Evolutionary conservation across 352 stramenopile genomes (phyloP), one percentile per base, ranked within the genome.

Genomic region (Globisporangium spinosum): DNA sequence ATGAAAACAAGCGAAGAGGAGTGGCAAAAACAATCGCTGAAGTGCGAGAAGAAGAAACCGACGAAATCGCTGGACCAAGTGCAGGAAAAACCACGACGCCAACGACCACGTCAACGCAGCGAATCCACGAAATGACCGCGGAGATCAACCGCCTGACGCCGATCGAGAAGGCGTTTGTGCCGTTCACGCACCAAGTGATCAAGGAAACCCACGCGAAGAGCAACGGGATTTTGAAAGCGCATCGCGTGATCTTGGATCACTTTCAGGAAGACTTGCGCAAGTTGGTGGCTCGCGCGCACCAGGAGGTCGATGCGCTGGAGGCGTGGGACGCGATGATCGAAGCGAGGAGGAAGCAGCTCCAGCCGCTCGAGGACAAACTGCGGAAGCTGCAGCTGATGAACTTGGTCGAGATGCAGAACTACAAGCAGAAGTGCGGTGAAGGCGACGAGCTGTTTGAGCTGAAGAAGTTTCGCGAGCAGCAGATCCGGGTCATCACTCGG

Each of bases 21-120:
- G 56, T 95, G 87, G 83, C 87, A 95, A 56, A 86, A 86, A 47
- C 87, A 93, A 56, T 90, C 87, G 45, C 69, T 95, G 15, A 89
- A 93, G 69, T 82, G 86, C 10, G 87, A 93, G 27, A 86, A 82
- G 62, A 95, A 95, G 74, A 93, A 91, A 55, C 85, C 87, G 9
- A 78, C 78, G 53, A 89, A 85, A 53, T 90, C 78, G 4, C 70
- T 91, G 2, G 70, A 78, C 3, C 71, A 81, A 25, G 71, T 92
- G 27, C 74, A 91, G 68, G 70, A 85, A 23, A 85, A 82, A 70
- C 90, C 29, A 49, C 68, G 7, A 57, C 43, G 1, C 66, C 93
- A 7, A 74, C 79, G 20, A 63, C 70, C 13, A 80, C 74, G 15
- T 93, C 82, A 2, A 83, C 81, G 15, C 56, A 74, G 54, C 76